Base-by-base conservation (phyloP, 176 grass and related monocot genomes). In the Raddia distichophylla region DNA sequence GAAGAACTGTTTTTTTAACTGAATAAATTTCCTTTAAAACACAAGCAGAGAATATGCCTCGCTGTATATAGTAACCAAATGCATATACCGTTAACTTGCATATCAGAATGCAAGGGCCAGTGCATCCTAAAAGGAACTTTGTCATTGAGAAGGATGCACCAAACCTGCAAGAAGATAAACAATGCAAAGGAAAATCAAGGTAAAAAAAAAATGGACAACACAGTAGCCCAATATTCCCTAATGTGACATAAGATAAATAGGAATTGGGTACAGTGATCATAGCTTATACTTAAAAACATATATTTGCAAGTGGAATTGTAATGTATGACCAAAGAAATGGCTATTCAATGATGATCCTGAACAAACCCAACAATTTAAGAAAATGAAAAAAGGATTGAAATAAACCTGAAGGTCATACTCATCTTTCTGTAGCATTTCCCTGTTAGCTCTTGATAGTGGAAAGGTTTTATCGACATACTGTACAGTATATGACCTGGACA, bases 41-140 rank as follows among this genome's bases (percentile, higher is more conserved):
- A 16, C 17, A 73, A 72, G 37, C 45, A 18, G 49, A 66, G 35
- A 83, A 63, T 86, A 43, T 60, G 27, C 51, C 7, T 80, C 51
- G 42, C 4, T 80, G 67, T 60, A 78, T 50, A 63, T 51, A 76
- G 61, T 14, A 87, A 89, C 33, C 33, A 13, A 56, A 47, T 56
- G 34, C 33, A 74, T 57, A 69, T 92, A 97, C 95, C 95, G 85
- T 97, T 97, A 79, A 94, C 73, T 87, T 92, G 77, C 67, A 97
- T 74, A 68, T 83, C 84, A 73, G 90, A 87, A 72, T 81, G 57
- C 71, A 94, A 85, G 52, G 94, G 92, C 94, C 94, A 97, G 49
- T 97, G 92, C 88, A 97, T 94, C 87, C 94, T 94, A 84, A 94
- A 97, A 88, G 94, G 92, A 20, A 97, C 90, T 59, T 78, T 92